Base-by-base conservation (phyloP, 1,284 basidiomycete species). In the Veloboletus limbatus region DNA sequence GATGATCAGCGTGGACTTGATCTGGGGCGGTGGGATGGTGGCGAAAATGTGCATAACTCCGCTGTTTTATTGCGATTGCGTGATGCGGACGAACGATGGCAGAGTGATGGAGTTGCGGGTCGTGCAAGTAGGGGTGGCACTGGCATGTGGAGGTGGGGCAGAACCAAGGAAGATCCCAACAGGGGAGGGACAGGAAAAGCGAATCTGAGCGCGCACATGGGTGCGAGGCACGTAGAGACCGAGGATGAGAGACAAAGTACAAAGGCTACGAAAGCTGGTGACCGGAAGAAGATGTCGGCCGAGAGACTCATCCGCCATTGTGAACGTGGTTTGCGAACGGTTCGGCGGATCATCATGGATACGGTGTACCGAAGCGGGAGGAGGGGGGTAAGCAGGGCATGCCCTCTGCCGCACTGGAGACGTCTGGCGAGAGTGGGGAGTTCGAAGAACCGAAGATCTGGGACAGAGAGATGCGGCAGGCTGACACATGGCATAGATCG, bases 131-230 rank as follows among this genome's bases (percentile, higher is more conserved):
- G 7, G 45, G 28, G 41, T 35, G 24, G 45, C 26, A 40, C n/a
- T n/a, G n/a, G n/a, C 25, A 26, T 46, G 55, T 49, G 53, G 57
- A 58, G 47, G 49, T 49, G 53, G 57, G 56, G 47, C 48, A 48
- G 54, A 48, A 62, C 22, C 31, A 21, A 33, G 43, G 62, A 64
- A 66, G 60, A 62, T 62, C 62, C 52, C 40, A 18, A 48, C 22
- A 45, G 42, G 40, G 37, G n/a, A n/a, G 43, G 30, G 2, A 28
- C 5, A 25, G 10, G 33, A 30, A 56, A 57, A 65, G 62, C 48
- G 60, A 62, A 66, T 64, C 63, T 62, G 47, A 40, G 38, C 3
- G 45, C 21, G 41, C 59, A 65, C 62, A 65, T 63, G 58, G 59
- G 31, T 4, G 45, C 17, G 52, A 20, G 44, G 40, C 44, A 42